These are phyloP conservation scores for Stagonosporopsis chrysanthemi DNA, from an alignment of 2,329 filamentous ascomycete genomes.

Conservation along the genomic window DNA sequence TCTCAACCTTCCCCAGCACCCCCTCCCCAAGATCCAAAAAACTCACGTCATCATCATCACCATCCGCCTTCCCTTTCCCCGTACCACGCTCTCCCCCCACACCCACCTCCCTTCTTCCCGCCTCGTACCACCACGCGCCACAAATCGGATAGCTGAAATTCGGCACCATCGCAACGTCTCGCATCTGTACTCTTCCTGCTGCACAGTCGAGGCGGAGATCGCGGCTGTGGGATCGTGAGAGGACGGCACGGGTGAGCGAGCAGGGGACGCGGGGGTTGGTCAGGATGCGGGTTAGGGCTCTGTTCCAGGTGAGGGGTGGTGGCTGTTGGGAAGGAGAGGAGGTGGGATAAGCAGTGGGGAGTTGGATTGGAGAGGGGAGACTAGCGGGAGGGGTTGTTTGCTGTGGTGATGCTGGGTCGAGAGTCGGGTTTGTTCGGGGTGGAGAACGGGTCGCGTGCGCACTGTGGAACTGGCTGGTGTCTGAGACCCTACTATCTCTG, in stretches of 20 bases:
- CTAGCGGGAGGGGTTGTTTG: background rate
- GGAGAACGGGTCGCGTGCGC: background rate
- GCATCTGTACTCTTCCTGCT: background rate
- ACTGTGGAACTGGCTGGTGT: background rate
- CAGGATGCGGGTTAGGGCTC: constrained; percentile 10
- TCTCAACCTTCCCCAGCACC: background rate
- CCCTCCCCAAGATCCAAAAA: background rate
- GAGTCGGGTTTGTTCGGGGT: background rate
- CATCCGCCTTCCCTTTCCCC: background rate
- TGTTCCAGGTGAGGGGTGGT: constrained; percentile 13
- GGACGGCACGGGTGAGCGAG: constrained; percentile 1
- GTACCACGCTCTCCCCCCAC: background rate
- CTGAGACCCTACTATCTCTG: background rate
- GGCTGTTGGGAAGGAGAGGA: background rate
- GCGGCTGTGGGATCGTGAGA: background rate
- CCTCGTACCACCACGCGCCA: constrained; percentile 18
- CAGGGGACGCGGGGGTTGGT: constrained; percentile 9
- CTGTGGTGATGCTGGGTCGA: background rate
- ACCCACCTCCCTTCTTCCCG: too few species aligned
- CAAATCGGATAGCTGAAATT: constrained; percentile 35
- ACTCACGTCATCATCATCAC: background rate
- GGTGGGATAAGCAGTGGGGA: too few species aligned
- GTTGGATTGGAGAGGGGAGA: background rate
- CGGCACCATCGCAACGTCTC: constrained; percentile 26
- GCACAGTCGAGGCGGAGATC: background rate